Conservation (phyloP, 495 filamentous ascomycete species). For the Trichocladium antarcticum region DNA sequence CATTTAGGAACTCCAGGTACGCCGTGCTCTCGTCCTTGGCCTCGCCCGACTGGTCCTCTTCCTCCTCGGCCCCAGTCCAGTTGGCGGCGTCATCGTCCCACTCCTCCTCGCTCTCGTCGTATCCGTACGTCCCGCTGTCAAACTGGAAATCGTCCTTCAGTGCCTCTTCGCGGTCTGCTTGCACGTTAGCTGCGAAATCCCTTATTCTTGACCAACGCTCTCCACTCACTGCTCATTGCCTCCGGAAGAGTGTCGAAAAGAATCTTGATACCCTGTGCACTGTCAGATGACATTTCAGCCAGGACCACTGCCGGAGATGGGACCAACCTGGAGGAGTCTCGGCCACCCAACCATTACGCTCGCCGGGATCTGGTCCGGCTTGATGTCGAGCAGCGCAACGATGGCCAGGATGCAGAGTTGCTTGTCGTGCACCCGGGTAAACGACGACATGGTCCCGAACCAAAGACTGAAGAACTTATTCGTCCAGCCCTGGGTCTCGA, state of each 20-base stretch:
- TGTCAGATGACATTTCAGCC: not conserved
- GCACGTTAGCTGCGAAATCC: slow-evolving; percentile 7
- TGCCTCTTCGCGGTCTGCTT: slow-evolving; percentile 74
- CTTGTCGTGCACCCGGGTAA: slow-evolving; percentile 93
- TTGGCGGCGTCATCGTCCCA: slow-evolving; percentile 62
- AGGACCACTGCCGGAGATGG: not conserved
- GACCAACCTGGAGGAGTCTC: slow-evolving; percentile 55
- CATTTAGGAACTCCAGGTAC: slow-evolving; percentile 90
- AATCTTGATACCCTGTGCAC: slow-evolving; percentile 58
- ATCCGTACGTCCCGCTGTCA: slow-evolving; percentile 54
- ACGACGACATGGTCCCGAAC: slow-evolving; percentile 93
- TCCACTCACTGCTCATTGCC: slow-evolving; percentile 64
- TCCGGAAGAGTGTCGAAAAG: slow-evolving; percentile 86
- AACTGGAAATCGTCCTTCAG: slow-evolving; percentile 78
- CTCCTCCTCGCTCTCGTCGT: slow-evolving; percentile 68
- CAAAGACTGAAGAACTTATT: slow-evolving; percentile 98
- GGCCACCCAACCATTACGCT: slow-evolving; percentile 96
- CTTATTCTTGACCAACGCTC: not conserved
- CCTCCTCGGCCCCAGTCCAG: slow-evolving; percentile 40
- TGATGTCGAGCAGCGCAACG: slow-evolving; percentile 65
- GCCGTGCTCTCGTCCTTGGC: slow-evolving; percentile 80
- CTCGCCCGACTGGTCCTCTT: slow-evolving; percentile 49
- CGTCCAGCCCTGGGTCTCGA: slow-evolving; percentile 91
- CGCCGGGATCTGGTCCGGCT: slow-evolving; percentile 62
- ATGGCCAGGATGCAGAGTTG: slow-evolving; percentile 94